A percentile compares a stretch with the other conserved stretches of the same genome.
These are phyloP conservation scores for Saccharomycopsis crataegensis DNA, from an alignment of 1,139 yeast species.

Conservation along the genomic window DNA sequence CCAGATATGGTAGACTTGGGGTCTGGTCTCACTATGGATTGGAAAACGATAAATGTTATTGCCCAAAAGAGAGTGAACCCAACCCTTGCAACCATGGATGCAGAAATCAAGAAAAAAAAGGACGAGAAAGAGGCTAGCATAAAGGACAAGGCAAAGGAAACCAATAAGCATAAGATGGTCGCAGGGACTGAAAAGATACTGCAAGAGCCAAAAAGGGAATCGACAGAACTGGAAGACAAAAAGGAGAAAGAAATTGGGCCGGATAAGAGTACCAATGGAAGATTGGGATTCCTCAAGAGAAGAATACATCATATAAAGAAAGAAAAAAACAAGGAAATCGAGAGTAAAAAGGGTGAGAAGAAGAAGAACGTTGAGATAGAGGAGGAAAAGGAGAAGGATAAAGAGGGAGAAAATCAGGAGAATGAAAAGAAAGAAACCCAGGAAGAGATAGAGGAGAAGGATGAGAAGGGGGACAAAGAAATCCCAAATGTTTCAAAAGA, in stretches of 20 bases:
- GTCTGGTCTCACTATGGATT: constrained; percentile 77
- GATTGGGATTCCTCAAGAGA: neutral
- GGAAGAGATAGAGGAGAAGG: neutral
- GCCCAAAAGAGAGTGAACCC: constrained; percentile 79
- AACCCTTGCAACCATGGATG: constrained; percentile 63
- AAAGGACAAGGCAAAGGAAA: no score
- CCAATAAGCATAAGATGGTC: no score
- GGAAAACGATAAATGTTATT: constrained; percentile 66
- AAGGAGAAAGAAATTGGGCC: no score
- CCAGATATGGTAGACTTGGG: constrained; percentile 51
- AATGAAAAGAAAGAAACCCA: neutral
- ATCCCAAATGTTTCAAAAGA: neutral
- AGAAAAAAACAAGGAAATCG: neutral
- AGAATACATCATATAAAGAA: neutral
- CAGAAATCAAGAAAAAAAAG: constrained; percentile 47
- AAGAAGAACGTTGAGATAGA: neutral
- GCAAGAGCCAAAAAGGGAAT: no score
- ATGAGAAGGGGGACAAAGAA: neutral
- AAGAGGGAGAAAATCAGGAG: neutral
- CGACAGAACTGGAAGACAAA: no score
- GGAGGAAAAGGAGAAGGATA: neutral
- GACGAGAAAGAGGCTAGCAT: no score
- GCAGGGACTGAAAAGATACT: no score
- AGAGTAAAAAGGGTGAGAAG: neutral
- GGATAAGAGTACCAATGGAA: no score